A percentile compares a stretch with the other conserved stretches of the same genome.
These are phyloP conservation scores for Phytophthora vignae DNA, from an alignment of 352 stramenopile species.

Conservation along the genomic window DNA sequence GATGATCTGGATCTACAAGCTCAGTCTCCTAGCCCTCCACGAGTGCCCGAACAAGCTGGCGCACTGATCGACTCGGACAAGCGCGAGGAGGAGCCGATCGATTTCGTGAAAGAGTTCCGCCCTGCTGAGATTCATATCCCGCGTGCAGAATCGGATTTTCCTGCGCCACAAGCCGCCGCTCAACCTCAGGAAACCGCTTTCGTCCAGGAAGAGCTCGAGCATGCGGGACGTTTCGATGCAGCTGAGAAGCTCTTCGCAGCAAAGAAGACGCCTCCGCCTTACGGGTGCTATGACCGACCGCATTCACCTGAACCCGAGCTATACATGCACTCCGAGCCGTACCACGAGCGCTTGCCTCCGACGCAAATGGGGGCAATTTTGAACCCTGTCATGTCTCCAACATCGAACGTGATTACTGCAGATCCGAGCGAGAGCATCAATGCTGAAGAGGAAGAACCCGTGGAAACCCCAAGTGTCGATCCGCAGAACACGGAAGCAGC, in stretches of 20 bases:
- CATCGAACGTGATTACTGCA: neutral
- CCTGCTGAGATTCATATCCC: slow-evolving; percentile 1
- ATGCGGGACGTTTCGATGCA: slow-evolving; percentile 37
- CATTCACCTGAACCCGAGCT: slow-evolving; percentile 18
- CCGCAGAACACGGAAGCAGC: neutral
- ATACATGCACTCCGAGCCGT: slow-evolving; percentile 12
- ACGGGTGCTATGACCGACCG: slow-evolving; percentile 22
- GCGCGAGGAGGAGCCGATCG: neutral
- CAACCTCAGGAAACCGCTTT: slow-evolving; percentile 8
- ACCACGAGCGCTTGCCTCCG: slow-evolving; percentile 19
- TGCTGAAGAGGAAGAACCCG: neutral
- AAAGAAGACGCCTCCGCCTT: slow-evolving; percentile 10
- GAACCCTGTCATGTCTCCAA: slow-evolving; percentile 14
- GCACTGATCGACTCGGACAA: slow-evolving; percentile 2
- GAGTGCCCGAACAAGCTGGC: neutral
- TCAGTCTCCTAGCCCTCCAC: neutral
- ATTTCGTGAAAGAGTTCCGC: slow-evolving; percentile 12
- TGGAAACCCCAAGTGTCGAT: neutral
- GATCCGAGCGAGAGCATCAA: neutral
- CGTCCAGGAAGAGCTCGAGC: slow-evolving; percentile 18
- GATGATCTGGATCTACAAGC: neutral
- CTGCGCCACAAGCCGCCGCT: neutral
- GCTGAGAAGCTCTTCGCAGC: slow-evolving; percentile 41
- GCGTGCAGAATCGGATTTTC: neutral
- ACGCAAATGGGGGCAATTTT: slow-evolving; percentile 39